These are phyloP conservation scores for Boletus barrowsii DNA, from an alignment of 768 basidiomycete species.

Conservation along the genomic window DNA sequence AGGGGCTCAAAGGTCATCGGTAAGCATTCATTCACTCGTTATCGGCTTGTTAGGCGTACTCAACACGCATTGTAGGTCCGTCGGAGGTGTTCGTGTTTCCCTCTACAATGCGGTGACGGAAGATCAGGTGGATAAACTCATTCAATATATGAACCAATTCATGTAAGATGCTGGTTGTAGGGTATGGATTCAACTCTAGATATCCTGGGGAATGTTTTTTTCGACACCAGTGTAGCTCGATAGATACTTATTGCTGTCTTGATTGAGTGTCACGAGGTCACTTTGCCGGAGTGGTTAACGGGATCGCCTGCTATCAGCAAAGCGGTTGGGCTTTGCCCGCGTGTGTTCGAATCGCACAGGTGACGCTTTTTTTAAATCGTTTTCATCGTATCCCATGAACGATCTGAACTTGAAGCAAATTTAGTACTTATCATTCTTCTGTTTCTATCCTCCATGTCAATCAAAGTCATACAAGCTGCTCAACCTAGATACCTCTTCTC, in stretches of 20 bases:
- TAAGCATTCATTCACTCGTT: conserved; percentile 38
- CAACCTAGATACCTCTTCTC: not conserved
- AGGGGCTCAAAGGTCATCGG: conserved; percentile 91
- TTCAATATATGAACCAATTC: conserved; percentile 63
- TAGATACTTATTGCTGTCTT: too few species aligned
- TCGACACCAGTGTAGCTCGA: too few species aligned
- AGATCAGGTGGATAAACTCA: conserved; percentile 60
- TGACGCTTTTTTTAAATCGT: conserved; percentile 42
- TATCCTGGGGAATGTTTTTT: not conserved
- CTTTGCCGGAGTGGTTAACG: conserved; percentile 97
- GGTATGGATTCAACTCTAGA: conserved; percentile 6
- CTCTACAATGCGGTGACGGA: conserved; percentile 88
- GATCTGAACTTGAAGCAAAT: too few species aligned
- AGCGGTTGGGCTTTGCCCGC: conserved; percentile 63
- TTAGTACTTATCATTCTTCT: too few species aligned
- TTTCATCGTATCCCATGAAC: too few species aligned
- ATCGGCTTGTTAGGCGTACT: not conserved
- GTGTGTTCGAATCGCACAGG: conserved; percentile 63
- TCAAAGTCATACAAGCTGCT: not conserved
- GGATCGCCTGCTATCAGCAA: conserved; percentile 65
- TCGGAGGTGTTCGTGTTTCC: conserved; percentile 75
- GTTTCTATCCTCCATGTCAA: too few species aligned
- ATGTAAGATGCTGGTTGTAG: conserved; percentile 2
- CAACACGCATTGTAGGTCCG: conserved; percentile 39
- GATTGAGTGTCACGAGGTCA: conserved; percentile 38